A percentile compares a stretch with the other conserved stretches of the same genome.
These are phyloP conservation scores for Hanseniaspora sp. DNA, from an alignment of 1,139 yeast genomes.

Conservation along the genomic window DNA sequence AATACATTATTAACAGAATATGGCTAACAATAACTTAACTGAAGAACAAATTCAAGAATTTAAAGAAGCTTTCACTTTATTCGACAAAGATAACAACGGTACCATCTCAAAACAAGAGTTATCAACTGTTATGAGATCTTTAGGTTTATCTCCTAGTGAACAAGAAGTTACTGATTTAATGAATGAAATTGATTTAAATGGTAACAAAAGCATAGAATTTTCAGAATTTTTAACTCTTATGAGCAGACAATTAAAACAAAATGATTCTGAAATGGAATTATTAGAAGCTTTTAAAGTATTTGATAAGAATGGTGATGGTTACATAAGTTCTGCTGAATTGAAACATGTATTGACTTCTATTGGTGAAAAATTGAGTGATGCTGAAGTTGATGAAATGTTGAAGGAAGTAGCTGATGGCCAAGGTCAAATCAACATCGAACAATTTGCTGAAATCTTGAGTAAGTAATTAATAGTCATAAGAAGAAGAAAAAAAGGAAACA, in stretches of 20 bases:
- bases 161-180: constrained; percentile 92
- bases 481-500: no score
- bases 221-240: constrained; percentile 57
- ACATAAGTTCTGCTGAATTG: constrained; percentile 89
- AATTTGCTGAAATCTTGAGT: constrained; percentile 70
- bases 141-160: constrained; percentile 95
- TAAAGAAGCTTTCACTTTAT: constrained; percentile 92
- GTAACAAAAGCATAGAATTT: constrained; percentile 90
- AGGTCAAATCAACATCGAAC: constrained; percentile 92
- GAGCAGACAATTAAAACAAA: constrained; percentile 93
- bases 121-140: constrained; percentile 96
- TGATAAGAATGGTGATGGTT: constrained; percentile 83
- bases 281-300: constrained; percentile 96
- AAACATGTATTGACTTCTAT: constrained; percentile 93
- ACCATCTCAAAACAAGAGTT: constrained; percentile 88
- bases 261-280: constrained; percentile 93
- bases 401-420: constrained; percentile 92
- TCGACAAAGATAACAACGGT: constrained; percentile 94
- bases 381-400: constrained; percentile 94
- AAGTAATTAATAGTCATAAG: constrained; percentile 23
- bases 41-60: constrained; percentile 95
- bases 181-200: constrained; percentile 91
- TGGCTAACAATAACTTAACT: constrained; percentile 55
- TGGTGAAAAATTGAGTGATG: constrained; percentile 91
- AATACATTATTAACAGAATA: neutral